Evolutionary conservation across 2,329 filamentous ascomycete genomes (phyloP).

Genomic region (Fusarium sp.): DNA sequence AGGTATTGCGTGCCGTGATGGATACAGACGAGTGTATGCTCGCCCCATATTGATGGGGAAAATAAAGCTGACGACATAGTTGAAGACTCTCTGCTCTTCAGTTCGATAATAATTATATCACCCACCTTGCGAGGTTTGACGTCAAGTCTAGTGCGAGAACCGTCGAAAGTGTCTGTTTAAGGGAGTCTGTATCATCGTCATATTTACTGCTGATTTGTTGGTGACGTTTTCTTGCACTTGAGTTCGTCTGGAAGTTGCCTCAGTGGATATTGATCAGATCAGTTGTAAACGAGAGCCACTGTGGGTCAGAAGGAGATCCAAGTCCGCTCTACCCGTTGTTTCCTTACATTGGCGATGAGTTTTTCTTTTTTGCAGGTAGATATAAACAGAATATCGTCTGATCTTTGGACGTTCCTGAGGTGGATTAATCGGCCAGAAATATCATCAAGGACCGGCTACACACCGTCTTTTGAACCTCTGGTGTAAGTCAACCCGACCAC

Average conservation of each 20-base stretch:
- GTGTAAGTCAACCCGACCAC: conserved; percentile 6
- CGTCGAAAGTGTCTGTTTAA: background rate
- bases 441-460: background rate
- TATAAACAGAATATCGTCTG: background rate
- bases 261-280: conserved; percentile 17
- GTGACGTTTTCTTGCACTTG: background rate
- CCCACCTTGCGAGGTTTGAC: background rate
- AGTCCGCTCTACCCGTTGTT: conserved; percentile 15
- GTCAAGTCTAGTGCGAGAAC: background rate
- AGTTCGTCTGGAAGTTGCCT: conserved; percentile 11
- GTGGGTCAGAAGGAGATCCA: conserved; percentile 23
- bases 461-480: conserved; percentile 38
- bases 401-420: background rate
- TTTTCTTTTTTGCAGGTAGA: background rate
- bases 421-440: background rate
- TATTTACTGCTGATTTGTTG: background rate
- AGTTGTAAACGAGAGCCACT: conserved; percentile 4
- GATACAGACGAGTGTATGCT: background rate
- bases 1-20: conserved; percentile 23
- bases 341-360: background rate
- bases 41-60: background rate
- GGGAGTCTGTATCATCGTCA: background rate
- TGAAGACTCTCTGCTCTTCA: background rate
- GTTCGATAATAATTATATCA: background rate
- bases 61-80: background rate